Percentiles rank a stretch among this genome's conserved stretches.
phyloP scores from a whole-genome alignment of 164 flowering plant genomes.

The Tinospora cordifolia region DNA sequence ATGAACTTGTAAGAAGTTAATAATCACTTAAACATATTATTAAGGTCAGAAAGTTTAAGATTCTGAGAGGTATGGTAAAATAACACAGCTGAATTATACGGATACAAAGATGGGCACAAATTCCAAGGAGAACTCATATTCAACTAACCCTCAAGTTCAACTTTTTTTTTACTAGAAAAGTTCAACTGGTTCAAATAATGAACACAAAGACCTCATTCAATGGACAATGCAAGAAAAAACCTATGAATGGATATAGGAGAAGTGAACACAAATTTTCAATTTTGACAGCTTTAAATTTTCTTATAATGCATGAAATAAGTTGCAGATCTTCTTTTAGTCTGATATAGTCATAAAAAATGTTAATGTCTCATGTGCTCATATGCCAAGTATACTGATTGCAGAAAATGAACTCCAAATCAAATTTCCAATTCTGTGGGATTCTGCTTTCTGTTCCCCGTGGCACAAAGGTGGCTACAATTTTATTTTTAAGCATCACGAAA shows the following conservation, averaged over 20 bases:
- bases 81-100: no score
- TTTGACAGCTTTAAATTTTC: neutral
- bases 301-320: neutral
- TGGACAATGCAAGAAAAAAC: neutral
- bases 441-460: neutral
- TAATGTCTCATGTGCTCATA: neutral
- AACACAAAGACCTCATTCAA: neutral
- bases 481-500: neutral
- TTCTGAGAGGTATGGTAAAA: no score
- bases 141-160: neutral
- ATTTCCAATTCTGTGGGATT: neutral
- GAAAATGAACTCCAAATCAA: neutral
- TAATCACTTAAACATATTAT: neutral
- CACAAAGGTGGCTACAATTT: neutral
- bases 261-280: neutral
- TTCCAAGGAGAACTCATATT: neutral
- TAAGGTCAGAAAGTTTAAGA: neutral
- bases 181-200: neutral
- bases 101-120: neutral
- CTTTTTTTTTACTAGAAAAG: neutral
- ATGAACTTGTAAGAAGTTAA: conserved; percentile 13
- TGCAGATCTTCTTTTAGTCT: neutral
- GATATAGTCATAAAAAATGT: neutral
- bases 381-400: neutral
- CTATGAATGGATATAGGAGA: neutral